phyloP scores from a whole-genome alignment of 1,139 yeast genomes.

The Kodamaea alishanica region DNA sequence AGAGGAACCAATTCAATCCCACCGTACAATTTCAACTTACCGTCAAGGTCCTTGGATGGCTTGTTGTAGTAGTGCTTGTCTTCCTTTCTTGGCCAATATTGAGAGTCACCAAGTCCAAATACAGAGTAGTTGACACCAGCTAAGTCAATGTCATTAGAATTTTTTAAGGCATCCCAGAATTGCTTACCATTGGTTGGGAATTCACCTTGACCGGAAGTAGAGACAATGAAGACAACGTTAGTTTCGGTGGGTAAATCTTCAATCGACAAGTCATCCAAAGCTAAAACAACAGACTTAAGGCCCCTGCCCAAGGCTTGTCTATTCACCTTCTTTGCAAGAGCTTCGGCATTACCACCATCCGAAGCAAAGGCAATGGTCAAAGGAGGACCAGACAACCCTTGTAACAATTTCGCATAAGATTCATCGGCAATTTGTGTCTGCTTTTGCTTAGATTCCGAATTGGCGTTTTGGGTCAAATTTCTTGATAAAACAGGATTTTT shows the following conservation, averaged over 20 bases:
- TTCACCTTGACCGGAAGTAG: constrained; percentile 98
- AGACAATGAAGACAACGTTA: constrained; percentile 74
- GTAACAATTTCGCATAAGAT: constrained; percentile 72
- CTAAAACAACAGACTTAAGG: constrained; percentile 66
- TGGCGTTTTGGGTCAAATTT: constrained; percentile 63
- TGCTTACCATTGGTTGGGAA: constrained; percentile 92
- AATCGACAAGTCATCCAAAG: constrained; percentile 81
- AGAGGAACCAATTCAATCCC: constrained; percentile 69
- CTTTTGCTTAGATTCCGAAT: constrained; percentile 50
- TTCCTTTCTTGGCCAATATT: constrained; percentile 96
- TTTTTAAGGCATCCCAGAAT: constrained; percentile 83
- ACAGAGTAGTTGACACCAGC: constrained; percentile 67
- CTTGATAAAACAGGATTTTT: constrained; percentile 76
- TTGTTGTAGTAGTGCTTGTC: constrained; percentile 92
- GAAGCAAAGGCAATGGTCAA: constrained; percentile 87
- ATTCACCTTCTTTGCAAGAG: constrained; percentile 73
- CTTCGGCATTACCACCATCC: constrained; percentile 92
- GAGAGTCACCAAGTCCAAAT: constrained; percentile 91
- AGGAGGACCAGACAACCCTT: constrained; percentile 92
- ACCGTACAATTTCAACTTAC: constrained; percentile 64
- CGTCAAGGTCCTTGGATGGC: constrained; percentile 74
- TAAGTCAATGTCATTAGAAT: constrained; percentile 67
- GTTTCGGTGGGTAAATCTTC: constrained; percentile 82
- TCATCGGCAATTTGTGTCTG: constrained; percentile 71
- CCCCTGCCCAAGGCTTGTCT: constrained; percentile 87